These are phyloP conservation scores for Wallacemonas sp. DNA, from an alignment of 208 protist species.

Conservation along the genomic window DNA sequence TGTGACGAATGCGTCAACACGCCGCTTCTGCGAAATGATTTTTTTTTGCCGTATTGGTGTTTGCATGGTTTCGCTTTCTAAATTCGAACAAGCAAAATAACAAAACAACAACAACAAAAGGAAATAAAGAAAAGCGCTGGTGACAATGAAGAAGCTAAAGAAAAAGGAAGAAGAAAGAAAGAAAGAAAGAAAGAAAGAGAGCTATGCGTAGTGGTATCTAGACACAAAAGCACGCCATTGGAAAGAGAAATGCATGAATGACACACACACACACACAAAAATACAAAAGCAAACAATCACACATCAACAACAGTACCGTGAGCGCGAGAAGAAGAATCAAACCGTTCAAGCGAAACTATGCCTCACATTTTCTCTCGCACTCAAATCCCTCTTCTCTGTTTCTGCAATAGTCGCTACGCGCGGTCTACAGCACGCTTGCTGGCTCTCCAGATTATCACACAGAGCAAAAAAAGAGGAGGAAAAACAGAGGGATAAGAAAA, in stretches of 20 bases:
- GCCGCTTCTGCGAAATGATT: too few relatives aligned
- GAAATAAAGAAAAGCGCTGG: not conserved
- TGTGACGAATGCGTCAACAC: too few relatives aligned
- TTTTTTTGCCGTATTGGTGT: too few relatives aligned
- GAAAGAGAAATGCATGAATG: not conserved
- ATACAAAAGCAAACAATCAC: not conserved
- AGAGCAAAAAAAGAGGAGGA: too few relatives aligned
- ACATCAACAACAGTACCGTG: not conserved
- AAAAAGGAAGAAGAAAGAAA: not conserved
- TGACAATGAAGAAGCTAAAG: not conserved
- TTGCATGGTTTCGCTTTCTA: not conserved
- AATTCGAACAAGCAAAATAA: too few relatives aligned
- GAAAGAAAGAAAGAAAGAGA: slow-evolving; percentile 11
- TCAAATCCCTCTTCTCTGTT: too few relatives aligned
- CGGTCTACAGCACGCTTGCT: too few relatives aligned
- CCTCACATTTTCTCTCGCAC: too few relatives aligned
- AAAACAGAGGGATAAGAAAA: slow-evolving; percentile 10
- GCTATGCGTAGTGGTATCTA: not conserved
- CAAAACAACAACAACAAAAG: slow-evolving; percentile 2
- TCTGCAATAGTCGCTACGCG: too few relatives aligned
- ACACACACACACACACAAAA: slow-evolving; percentile 9
- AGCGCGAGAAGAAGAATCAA: too few relatives aligned
- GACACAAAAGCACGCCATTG: not conserved
- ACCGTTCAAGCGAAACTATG: too few relatives aligned
- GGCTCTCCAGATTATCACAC: too few relatives aligned